Evolutionary conservation across 768 basidiomycete species (phyloP), one percentile per base, ranked within the genome.

Genomic region (Tylopilus cervinicoccineus): DNA sequence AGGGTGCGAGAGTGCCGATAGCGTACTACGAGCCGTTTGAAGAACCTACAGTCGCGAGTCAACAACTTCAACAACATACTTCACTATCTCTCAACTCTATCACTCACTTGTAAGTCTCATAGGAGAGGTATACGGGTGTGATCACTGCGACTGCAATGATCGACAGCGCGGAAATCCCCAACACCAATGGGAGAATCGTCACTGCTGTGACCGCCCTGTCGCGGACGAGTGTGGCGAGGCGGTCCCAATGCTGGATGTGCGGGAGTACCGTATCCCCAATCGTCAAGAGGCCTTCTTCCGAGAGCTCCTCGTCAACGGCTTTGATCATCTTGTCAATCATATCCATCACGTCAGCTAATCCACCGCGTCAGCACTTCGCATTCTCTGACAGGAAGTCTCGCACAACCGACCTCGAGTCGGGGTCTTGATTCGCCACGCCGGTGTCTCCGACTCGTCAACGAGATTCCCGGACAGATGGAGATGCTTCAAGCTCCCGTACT

Each of bases 401-500:
- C 14, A 23, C 10, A 4, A 28, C 48, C 22, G 6, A 62, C 60
- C 16, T 45, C 51, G 44, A 8, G 54, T 60, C 33, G 61, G 60
- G 2, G 55, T 62, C 20, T 16, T 12, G 27, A 62, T 24, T 6
- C 28, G 42, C 58, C 51, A 62, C 3, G 46, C 16, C 6, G 49
- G 34, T 10, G 58, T 60, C 10, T 63, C 50, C 9, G n/a, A 12
- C 2, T 52, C 53, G 13, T 48, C 51, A 6, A 56, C 24, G 16
- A 56, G 53, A 8, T 20, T 47, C n/a, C 56, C 56, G 3, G 59
- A 47, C 5, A 61, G 33, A 26, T 41, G 38, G 5, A 59, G 23
- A 38, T 56, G 38, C 12, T 62, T 62, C 49, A 62, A 38, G 4
- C 39, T 54, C 8, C 37, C 37, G 20, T 52, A 62, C 40, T 53